Base-by-base conservation (phyloP, 2,329 filamentous ascomycete genomes). In the Thielaviopsis ethacetica region DNA sequence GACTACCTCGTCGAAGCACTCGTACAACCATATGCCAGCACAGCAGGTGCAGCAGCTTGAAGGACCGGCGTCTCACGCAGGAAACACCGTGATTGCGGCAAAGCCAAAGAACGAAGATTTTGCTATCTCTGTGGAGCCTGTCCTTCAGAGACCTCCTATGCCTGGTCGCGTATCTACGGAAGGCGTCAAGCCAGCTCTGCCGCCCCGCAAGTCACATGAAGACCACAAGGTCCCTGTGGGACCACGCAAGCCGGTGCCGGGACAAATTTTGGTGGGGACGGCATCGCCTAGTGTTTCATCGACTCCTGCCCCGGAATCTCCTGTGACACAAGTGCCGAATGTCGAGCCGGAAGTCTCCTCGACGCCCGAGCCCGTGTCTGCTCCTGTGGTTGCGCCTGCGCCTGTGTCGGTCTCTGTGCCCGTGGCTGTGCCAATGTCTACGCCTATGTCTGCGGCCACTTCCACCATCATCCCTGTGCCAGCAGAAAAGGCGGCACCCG, bases 281-380 rank as follows among this genome's bases (percentile, higher is more conserved):
- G 56, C 53, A 30, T 62, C 58, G 50, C 62, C 58, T 38, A 58
- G 44, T 47, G 53, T 56, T 53, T 44, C 56, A 13, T 54, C 27
- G 9, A 30, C 53, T 15, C 52, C 57, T 22, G 52, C 34, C 9
- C 41, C 52, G 22, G 24, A 22, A 12, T 54, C 51, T 22, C 57
- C 57, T 13, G 22, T 61, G 47, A 51, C 60, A 49, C 41, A 26
- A 52, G 30, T 26, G 26, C 17, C 10, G 30, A 34, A 34, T 34
- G 30, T 30, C 13, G 54, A 44, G 54, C 5, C 4, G 10, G 17
- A n/a, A 24, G 13, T 15, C 12, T 3, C 24, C 17, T 17, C 12
- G 41, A 41, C 24, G 24, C 24, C 30, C 41, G 27, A 19, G 10
- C 21, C 30, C 17, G 30, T 17, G 19, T 13, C 21, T 55, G n/a